Percentiles rank a stretch among this genome's conserved stretches.
These are phyloP conservation scores for Amanita subjunquillea DNA, from an alignment of 768 basidiomycete genomes.

Conservation along the genomic window DNA sequence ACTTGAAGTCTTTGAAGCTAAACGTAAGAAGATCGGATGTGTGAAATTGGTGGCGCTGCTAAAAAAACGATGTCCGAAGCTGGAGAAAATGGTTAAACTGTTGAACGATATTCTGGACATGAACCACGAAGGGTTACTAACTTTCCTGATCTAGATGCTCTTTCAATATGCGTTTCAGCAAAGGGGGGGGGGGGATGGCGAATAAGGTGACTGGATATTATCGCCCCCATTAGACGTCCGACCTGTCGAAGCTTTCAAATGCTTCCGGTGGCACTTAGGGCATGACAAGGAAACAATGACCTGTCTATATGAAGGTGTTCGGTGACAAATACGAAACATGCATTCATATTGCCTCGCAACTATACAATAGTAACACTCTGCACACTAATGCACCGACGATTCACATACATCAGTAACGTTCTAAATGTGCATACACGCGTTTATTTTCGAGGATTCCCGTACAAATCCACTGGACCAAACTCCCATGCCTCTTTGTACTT, in stretches of 20 bases:
- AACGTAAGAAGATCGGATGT: neutral
- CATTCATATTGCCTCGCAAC: neutral
- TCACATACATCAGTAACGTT: neutral
- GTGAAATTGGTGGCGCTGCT: neutral
- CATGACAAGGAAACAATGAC: neutral
- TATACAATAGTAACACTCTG: neutral
- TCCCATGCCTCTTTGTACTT: conserved; percentile 19
- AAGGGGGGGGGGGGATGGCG: neutral
- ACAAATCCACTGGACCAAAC: conserved; percentile 19
- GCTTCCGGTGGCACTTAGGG: neutral
- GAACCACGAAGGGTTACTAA: neutral
- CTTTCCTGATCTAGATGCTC: neutral
- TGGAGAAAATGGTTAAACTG: neutral
- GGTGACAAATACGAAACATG: neutral
- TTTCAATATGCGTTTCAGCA: neutral
- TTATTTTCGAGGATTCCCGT: conserved; percentile 10
- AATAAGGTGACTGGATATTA: neutral
- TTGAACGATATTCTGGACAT: neutral
- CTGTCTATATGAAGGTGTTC: neutral
- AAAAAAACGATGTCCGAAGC: neutral
- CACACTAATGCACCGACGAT: neutral
- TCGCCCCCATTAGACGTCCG: neutral
- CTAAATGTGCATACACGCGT: conserved; percentile 14
- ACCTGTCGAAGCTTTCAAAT: neutral
- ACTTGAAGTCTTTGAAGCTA: neutral